Evolutionary conservation across 352 stramenopile genomes (phyloP).

Genomic region (Phytophthora pinifolia): DNA sequence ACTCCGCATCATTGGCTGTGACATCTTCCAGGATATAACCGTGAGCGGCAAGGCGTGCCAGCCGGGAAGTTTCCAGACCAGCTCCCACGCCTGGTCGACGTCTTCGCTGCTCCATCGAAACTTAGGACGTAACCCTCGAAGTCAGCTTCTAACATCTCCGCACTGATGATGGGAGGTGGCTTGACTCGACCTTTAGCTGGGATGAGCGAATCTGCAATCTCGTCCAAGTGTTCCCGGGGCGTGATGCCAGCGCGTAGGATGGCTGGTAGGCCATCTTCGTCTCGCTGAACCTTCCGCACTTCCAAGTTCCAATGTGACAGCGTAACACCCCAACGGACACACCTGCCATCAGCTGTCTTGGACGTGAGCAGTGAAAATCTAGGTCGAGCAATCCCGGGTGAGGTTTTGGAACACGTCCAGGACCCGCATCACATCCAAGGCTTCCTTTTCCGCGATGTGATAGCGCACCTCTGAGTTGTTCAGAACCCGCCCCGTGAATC

Average conservation of each 20-base stretch:
- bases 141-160: constrained; percentile 1
- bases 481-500: background rate
- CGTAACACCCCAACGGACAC: background rate
- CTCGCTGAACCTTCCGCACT: background rate
- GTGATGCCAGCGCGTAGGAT: background rate
- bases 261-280: constrained; percentile 2
- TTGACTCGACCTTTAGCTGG: background rate
- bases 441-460: constrained; percentile 1
- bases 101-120: constrained; percentile 5
- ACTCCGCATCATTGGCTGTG: constrained; percentile 6
- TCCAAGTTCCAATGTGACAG: constrained; percentile 1
- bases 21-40: constrained; percentile 3
- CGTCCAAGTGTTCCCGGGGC: background rate
- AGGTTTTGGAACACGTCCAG: background rate
- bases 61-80: no score
- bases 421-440: background rate
- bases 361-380: background rate
- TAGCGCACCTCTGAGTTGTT: background rate
- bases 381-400: no score
- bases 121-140: background rate
- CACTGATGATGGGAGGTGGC: background rate
- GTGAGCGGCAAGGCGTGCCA: no score
- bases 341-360: background rate
- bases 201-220: background rate
- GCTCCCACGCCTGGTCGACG: background rate